Evolutionary conservation across 1,284 basidiomycete species (phyloP).

Genomic region (Cutaneotrichosporon sp.): DNA sequence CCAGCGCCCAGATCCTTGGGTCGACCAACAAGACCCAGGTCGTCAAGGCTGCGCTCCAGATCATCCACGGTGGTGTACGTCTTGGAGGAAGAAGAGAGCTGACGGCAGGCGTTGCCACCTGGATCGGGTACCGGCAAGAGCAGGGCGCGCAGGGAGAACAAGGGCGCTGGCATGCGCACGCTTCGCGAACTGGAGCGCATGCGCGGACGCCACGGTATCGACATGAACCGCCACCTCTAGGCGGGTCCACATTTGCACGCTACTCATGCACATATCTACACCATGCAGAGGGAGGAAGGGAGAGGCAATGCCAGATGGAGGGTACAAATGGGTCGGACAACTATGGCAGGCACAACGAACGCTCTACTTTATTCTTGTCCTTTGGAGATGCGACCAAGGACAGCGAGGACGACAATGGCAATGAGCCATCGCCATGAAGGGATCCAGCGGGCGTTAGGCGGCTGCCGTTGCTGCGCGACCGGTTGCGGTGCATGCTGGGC

Average conservation of each 20-base stretch:
- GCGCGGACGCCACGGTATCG: conserved; percentile 52
- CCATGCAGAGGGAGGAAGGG: conserved; percentile 18
- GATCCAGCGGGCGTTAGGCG: conserved; percentile 30
- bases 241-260: not conserved
- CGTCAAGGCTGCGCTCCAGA: conserved; percentile 54
- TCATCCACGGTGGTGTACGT: conserved; percentile 53
- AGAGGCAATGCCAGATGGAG: conserved; percentile 1
- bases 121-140: conserved; percentile 44
- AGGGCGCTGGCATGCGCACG: conserved; percentile 50
- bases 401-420: conserved; percentile 43
- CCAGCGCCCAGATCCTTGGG: conserved; percentile 90
- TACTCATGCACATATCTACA: conserved; percentile 17
- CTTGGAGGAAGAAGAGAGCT: not conserved
- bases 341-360: not conserved
- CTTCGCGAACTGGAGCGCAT: conserved; percentile 51
- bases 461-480: conserved; percentile 14
- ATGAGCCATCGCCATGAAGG: conserved; percentile 46
- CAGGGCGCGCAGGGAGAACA: conserved; percentile 39
- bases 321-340: conserved; percentile 14
- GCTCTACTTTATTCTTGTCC: conserved; percentile 11
- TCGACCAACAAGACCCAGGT: conserved; percentile 75
- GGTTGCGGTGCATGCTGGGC: conserved; percentile 1
- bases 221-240: conserved; percentile 34
- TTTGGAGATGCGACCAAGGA: conserved; percentile 41
- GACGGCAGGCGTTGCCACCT: conserved; percentile 30